Evolutionary conservation across 2,329 filamentous ascomycete species (phyloP).

Genomic region (Aspergillus sp.): DNA sequence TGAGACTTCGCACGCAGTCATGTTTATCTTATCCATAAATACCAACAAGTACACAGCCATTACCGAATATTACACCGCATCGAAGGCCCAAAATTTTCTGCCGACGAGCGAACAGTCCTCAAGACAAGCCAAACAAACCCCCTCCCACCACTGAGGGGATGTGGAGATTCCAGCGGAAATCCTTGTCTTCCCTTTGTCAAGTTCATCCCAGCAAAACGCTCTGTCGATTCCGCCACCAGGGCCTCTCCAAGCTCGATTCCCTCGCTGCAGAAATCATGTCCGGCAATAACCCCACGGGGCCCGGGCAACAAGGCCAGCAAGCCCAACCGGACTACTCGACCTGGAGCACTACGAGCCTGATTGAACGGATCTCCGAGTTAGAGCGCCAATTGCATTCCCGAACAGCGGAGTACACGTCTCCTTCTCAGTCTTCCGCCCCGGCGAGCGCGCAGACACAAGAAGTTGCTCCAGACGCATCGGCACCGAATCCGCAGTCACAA

Average conservation of each 20-base stretch:
- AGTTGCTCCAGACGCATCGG: neutral
- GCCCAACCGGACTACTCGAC: constrained; percentile 54
- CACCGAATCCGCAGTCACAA: neutral
- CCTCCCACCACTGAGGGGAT: constrained; percentile 25
- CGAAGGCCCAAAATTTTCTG: neutral
- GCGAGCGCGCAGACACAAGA: neutral
- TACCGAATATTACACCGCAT: neutral
- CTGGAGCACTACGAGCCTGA: constrained; percentile 69
- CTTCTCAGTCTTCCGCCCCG: constrained; percentile 12
- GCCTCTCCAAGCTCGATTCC: constrained; percentile 16
- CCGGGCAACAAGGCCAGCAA: constrained; percentile 9
- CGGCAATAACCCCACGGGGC: constrained; percentile 12
- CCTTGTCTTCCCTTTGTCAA: constrained; percentile 9
- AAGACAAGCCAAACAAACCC: neutral
- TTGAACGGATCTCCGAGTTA: constrained; percentile 66
- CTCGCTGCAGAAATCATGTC: constrained; percentile 24
- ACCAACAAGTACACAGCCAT: neutral
- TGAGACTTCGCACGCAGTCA: neutral
- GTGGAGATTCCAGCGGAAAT: constrained; percentile 28
- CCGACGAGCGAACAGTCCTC: neutral
- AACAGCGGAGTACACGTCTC: constrained; percentile 35
- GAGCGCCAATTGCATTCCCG: constrained; percentile 64
- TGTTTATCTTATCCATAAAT: neutral
- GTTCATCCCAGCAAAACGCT: constrained; percentile 10
- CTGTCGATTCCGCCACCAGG: constrained; percentile 9